These are phyloP conservation scores for Globisporangium apiculatum DNA, from an alignment of 352 stramenopile species.

Conservation along the genomic window DNA sequence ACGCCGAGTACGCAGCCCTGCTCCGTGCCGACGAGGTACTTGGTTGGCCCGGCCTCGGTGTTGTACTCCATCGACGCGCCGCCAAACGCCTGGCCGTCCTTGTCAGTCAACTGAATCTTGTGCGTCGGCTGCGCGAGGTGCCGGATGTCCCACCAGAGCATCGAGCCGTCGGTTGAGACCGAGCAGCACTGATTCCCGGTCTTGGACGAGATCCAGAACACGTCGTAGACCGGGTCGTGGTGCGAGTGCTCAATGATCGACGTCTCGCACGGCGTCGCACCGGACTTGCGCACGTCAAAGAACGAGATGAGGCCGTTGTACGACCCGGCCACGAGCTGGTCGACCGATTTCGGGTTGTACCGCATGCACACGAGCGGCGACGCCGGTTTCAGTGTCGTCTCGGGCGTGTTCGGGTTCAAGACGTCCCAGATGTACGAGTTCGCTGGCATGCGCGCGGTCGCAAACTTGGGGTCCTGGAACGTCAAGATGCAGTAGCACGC, in stretches of 20 bases:
- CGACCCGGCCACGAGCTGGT: conserved; percentile 92
- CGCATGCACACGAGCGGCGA: conserved; percentile 89
- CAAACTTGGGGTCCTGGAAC: conserved; percentile 94
- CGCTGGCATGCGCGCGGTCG: conserved; percentile 61
- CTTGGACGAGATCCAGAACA: conserved; percentile 95
- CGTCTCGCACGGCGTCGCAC: conserved; percentile 81
- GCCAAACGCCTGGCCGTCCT: conserved; percentile 86
- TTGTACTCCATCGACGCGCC: conserved; percentile 96
- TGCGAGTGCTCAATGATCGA: conserved; percentile 96
- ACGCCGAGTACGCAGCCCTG: conserved; percentile 94
- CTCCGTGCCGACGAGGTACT: conserved; percentile 97
- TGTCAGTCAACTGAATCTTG: conserved; percentile 67
- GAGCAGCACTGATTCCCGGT: conserved; percentile 95
- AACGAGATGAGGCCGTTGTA: conserved; percentile 97
- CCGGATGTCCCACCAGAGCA: conserved; percentile 90
- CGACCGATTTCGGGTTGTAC: conserved; percentile 96
- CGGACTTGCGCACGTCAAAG: conserved; percentile 93
- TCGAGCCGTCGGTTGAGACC: conserved; percentile 93
- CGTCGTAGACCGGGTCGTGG: conserved; percentile 95
- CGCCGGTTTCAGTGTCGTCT: conserved; percentile 88
- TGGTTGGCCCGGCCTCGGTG: conserved; percentile 93
- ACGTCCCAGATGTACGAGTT: conserved; percentile 97
- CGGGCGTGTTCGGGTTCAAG: conserved; percentile 95
- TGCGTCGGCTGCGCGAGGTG: conserved; percentile 81
- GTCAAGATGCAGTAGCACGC: conserved; percentile 95